Evolutionary conservation across 2,329 filamentous ascomycete genomes (phyloP).

Genomic region (Rutstroemia sp.): DNA sequence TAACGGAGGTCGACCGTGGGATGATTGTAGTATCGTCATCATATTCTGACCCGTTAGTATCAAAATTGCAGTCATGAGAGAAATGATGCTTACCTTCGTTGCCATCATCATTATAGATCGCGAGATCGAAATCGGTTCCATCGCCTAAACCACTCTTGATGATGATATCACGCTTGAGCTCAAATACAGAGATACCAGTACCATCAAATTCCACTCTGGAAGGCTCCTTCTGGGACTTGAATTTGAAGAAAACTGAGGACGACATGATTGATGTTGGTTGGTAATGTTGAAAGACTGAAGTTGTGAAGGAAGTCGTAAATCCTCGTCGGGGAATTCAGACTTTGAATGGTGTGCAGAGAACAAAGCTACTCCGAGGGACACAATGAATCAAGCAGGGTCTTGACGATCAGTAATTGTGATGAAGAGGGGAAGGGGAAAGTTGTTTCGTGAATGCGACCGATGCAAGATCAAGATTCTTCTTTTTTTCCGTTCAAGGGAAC

Average conservation of each 20-base stretch:
- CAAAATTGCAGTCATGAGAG: not conserved
- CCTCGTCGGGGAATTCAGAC: slow-evolving; percentile 4
- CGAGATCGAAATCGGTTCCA: slow-evolving; percentile 91
- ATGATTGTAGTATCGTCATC: slow-evolving; percentile 98
- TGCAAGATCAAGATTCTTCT: slow-evolving; percentile 30
- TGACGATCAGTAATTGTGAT: slow-evolving; percentile 21
- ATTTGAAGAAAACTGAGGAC: slow-evolving; percentile 98
- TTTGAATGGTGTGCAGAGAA: slow-evolving; percentile 13
- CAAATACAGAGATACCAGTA: slow-evolving; percentile 95
- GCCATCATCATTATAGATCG: slow-evolving; percentile 87
- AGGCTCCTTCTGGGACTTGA: slow-evolving; percentile 97
- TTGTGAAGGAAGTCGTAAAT: slow-evolving; percentile 10
- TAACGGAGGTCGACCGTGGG: slow-evolving; percentile 85
- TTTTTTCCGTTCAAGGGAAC: slow-evolving; percentile 31
- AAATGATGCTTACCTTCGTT: slow-evolving; percentile 66
- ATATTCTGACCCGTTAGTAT: slow-evolving; percentile 59
- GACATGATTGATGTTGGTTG: slow-evolving; percentile 25
- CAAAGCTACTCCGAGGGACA: slow-evolving; percentile 20
- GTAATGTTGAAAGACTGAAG: slow-evolving; percentile 11
- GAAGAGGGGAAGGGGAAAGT: slow-evolving; percentile 18
- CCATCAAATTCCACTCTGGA: slow-evolving; percentile 94
- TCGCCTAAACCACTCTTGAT: slow-evolving; percentile 87
- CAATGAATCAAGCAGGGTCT: slow-evolving; percentile 18
- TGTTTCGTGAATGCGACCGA: slow-evolving; percentile 26
- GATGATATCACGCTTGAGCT: slow-evolving; percentile 98